These are phyloP conservation scores for Coemansia asiatica DNA, from an alignment of 192 early-diverging fungal genomes.

Conservation along the genomic window DNA sequence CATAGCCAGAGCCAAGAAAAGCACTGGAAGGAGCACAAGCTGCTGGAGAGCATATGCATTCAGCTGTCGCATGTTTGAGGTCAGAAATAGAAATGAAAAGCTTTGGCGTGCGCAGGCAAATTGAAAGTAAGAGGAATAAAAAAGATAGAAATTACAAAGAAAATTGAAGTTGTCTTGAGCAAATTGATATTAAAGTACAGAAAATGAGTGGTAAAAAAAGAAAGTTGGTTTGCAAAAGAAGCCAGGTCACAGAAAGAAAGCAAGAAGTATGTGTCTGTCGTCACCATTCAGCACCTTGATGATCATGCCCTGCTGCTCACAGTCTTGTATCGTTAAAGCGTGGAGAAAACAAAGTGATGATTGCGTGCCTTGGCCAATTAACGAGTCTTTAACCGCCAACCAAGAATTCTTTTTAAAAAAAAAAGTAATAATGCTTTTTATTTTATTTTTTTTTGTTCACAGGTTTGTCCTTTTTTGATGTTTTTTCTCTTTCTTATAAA, in stretches of 20 bases:
- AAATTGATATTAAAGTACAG: neutral
- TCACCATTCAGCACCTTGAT: neutral
- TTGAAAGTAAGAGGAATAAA: neutral
- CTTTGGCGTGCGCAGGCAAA: neutral
- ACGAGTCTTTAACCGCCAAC: too few species aligned
- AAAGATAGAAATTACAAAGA: neutral
- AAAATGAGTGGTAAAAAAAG: neutral
- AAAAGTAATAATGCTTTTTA: too few species aligned
- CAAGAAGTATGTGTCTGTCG: too few species aligned
- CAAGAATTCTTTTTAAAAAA: neutral
- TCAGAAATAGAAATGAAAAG: neutral
- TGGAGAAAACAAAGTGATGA: neutral
- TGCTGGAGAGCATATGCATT: neutral
- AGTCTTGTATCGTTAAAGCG: neutral
- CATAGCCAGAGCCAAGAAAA: neutral
- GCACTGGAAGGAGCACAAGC: conserved; percentile 6
- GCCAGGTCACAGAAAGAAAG: too few species aligned
- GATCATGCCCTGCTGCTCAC: neutral
- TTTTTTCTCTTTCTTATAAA: too few species aligned
- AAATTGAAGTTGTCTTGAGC: neutral
- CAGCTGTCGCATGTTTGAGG: conserved; percentile 11
- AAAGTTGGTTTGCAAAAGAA: neutral
- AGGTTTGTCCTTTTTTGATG: neutral
- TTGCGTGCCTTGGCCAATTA: neutral
- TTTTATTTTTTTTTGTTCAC: conserved; percentile 9